Evolutionary conservation across 2,329 filamentous ascomycete genomes (phyloP).

Genomic region (Cytospora mali): DNA sequence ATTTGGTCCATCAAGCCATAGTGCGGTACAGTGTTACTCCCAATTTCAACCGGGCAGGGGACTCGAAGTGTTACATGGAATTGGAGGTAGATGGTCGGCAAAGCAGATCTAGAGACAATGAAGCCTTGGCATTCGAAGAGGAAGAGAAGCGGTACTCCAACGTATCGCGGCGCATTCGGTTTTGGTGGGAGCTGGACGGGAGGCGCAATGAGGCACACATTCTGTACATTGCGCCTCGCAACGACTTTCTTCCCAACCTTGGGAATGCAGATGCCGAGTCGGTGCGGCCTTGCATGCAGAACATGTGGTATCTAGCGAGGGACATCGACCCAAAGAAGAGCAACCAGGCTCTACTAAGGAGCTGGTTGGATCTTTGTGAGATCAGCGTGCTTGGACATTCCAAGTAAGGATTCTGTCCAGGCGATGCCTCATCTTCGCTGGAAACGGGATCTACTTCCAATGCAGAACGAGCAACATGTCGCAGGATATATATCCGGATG

Average conservation of each 20-base stretch:
- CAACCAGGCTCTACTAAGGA: neutral
- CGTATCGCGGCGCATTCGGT: neutral
- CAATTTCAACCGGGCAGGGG: neutral
- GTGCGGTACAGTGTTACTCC: neutral
- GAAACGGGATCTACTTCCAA: slow-evolving; percentile 38
- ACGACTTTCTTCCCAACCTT: neutral
- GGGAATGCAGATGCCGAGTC: neutral
- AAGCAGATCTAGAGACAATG: neutral
- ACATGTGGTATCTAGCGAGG: neutral
- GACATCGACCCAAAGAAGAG: neutral
- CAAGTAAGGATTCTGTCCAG: slow-evolving; percentile 42
- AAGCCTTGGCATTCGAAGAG: neutral
- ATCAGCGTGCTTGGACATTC: slow-evolving; percentile 43
- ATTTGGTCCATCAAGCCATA: neutral
- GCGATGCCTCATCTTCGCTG: slow-evolving; percentile 41
- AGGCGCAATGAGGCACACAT: neutral
- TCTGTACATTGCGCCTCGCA: neutral
- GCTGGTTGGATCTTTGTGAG: slow-evolving; percentile 1
- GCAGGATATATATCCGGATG: slow-evolving; percentile 37
- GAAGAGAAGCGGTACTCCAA: neutral
- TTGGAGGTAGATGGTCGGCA: neutral
- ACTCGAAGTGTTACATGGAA: neutral
- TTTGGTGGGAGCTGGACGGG: neutral
- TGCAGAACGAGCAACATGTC: slow-evolving; percentile 35
- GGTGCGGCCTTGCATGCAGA: neutral